Percentiles rank a stretch among this genome's conserved stretches.
Evolutionary conservation across 1,139 yeast genomes (phyloP).

Genomic region (Kodamaea anthophila): DNA sequence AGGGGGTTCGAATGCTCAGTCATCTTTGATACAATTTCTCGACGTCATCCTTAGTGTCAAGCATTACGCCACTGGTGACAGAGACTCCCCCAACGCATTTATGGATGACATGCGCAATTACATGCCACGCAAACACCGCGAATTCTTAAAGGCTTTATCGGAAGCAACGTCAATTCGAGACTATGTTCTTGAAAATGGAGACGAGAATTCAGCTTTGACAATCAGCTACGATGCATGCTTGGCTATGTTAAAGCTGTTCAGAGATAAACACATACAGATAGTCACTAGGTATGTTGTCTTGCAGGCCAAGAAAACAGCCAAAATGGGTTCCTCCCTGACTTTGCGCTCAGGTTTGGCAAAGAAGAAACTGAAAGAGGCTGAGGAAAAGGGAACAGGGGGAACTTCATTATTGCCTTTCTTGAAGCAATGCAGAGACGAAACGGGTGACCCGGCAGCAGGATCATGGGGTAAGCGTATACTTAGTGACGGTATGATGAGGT

Average conservation of each 20-base stretch:
- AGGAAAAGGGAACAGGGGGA: conserved; percentile 87
- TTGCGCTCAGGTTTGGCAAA: conserved; percentile 59
- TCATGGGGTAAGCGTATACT: conserved; percentile 78
- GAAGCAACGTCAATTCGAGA: conserved; percentile 56
- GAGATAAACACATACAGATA: conserved; percentile 90
- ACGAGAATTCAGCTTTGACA: conserved; percentile 47
- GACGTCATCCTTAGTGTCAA: conserved; percentile 72
- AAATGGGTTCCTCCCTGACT: conserved; percentile 49
- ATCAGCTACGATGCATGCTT: conserved; percentile 84
- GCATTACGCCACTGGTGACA: conserved; percentile 72
- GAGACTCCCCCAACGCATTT: conserved; percentile 52
- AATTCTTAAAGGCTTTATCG: conserved; percentile 58
- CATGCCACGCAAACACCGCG: conserved; percentile 84
- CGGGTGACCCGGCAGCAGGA: conserved; percentile 89
- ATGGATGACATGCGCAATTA: conserved; percentile 79
- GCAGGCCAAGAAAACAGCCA: conserved; percentile 57
- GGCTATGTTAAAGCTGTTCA: conserved; percentile 80
- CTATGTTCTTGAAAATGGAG: conserved; percentile 44
- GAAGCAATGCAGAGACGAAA: conserved; percentile 93
- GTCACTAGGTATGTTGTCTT: conserved; percentile 81
- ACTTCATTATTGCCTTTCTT: conserved; percentile 86
- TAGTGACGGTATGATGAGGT: conserved; percentile 51
- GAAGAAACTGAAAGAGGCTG: conserved; percentile 33
- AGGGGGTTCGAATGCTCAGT: conserved; percentile 94
- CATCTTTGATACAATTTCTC: conserved; percentile 79